Conservation (phyloP, 139 green algal species). For the Chlamydomonas asymmetrica region DNA sequence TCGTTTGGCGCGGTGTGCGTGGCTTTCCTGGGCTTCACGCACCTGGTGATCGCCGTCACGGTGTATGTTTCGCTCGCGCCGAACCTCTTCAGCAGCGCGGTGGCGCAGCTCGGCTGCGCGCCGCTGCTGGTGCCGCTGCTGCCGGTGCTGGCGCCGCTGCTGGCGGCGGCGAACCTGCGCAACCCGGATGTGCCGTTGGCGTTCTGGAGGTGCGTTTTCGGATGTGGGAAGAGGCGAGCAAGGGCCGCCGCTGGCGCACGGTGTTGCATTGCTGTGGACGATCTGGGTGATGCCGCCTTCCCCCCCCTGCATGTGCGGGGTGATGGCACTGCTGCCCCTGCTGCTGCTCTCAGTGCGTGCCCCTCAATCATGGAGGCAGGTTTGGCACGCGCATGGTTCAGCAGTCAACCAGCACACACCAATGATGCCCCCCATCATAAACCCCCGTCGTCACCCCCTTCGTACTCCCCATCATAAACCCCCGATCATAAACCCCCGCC, state of each 20-base stretch:
- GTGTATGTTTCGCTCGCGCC: conserved; percentile 17
- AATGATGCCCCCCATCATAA: too few relatives aligned
- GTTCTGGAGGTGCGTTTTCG: conserved; percentile 43
- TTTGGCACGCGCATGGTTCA: too few relatives aligned
- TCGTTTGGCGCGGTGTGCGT: conserved; percentile 20
- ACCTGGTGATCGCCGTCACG: conserved; percentile 10
- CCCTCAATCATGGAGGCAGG: too few relatives aligned
- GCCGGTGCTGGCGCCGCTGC: conserved; percentile 29
- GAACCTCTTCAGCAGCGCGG: conserved; percentile 22
- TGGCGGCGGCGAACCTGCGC: conserved; percentile 35
- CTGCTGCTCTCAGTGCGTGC: too few relatives aligned
- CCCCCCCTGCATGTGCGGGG: too few relatives aligned
- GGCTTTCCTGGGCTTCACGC: conserved; percentile 30
- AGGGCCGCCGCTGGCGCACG: background rate
- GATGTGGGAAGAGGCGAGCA: background rate
- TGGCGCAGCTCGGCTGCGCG: background rate
- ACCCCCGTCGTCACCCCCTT: too few relatives aligned
- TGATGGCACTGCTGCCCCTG: too few relatives aligned
- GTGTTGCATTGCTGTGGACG: background rate
- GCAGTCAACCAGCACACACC: too few relatives aligned
- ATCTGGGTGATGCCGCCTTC: too few relatives aligned
- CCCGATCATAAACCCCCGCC: too few relatives aligned
- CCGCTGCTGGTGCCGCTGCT: conserved; percentile 27
- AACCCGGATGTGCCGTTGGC: conserved; percentile 40
- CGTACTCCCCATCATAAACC: too few relatives aligned